phyloP scores from a whole-genome alignment of 345 rosid genomes.

The Orychophragmus violaceus region DNA sequence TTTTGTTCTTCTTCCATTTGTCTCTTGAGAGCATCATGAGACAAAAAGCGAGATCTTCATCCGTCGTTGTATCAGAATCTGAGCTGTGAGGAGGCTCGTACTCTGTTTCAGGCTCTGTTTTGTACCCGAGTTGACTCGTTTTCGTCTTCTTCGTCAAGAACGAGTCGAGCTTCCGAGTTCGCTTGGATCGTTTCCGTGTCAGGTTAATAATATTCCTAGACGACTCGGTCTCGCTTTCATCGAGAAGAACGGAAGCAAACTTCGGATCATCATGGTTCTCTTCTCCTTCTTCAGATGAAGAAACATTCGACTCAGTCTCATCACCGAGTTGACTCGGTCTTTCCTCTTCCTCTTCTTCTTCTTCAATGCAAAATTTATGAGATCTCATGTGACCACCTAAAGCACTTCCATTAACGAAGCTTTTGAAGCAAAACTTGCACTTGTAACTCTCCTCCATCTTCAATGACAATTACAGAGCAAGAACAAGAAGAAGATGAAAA shows the following conservation, averaged over 20 bases:
- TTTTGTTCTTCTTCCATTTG: slow-evolving; percentile 56
- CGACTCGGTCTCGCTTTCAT: slow-evolving; percentile 81
- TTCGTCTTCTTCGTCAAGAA: slow-evolving; percentile 21
- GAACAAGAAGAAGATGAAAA: slow-evolving; percentile 9
- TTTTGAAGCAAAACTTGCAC: slow-evolving; percentile 66
- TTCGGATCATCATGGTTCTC: slow-evolving; percentile 58
- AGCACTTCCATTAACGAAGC: slow-evolving; percentile 67
- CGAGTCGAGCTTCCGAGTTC: slow-evolving; percentile 37
- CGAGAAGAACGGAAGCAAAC: slow-evolving; percentile 43
- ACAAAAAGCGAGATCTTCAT: slow-evolving; percentile 88
- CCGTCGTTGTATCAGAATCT: slow-evolving; percentile 67
- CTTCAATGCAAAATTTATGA: slow-evolving; percentile 23
- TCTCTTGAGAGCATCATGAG: slow-evolving; percentile 91
- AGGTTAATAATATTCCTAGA: slow-evolving; percentile 43
- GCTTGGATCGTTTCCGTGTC: slow-evolving; percentile 59
- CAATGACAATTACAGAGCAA: not conserved
- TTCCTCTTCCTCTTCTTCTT: slow-evolving; percentile 17
- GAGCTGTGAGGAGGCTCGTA: slow-evolving; percentile 61
- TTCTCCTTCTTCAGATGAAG: slow-evolving; percentile 41
- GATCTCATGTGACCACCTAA: slow-evolving; percentile 87
- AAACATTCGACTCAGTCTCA: slow-evolving; percentile 37
- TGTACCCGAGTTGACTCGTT: slow-evolving; percentile 22
- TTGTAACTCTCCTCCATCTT: slow-evolving; percentile 55
- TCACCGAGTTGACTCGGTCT: slow-evolving; percentile 35
- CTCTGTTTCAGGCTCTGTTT: slow-evolving; percentile 40